These are phyloP conservation scores for Suillus occidentalis DNA, from an alignment of 768 basidiomycete species.

Conservation along the genomic window DNA sequence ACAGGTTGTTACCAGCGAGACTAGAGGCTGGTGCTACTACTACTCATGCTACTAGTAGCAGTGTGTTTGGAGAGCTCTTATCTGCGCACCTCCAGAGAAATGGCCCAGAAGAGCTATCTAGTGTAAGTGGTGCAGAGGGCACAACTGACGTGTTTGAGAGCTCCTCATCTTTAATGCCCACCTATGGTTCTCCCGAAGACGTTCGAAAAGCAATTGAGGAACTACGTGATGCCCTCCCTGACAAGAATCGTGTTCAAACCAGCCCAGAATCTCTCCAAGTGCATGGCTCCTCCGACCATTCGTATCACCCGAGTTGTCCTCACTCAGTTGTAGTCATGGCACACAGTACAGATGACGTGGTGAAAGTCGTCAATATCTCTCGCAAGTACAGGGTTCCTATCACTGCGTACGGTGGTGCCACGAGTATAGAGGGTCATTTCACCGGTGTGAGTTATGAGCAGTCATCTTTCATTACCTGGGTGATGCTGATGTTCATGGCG, in stretches of 20 bases:
- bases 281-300: constrained; percentile 69
- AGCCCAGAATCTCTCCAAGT: constrained; percentile 49
- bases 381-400: constrained; percentile 74
- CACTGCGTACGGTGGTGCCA: constrained; percentile 81
- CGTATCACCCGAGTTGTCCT: constrained; percentile 60
- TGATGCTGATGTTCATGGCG: background rate
- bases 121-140: background rate
- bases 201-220: constrained; percentile 53
- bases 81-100: constrained; percentile 11
- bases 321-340: constrained; percentile 61
- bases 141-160: background rate
- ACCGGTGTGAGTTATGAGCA: constrained; percentile 52
- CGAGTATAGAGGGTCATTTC: constrained; percentile 86
- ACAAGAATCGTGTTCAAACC: constrained; percentile 48
- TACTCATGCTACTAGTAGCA: background rate
- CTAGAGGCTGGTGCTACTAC: background rate
- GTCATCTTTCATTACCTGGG: background rate
- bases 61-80: background rate
- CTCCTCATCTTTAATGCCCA: constrained; percentile 14
- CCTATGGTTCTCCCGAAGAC: constrained; percentile 50
- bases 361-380: constrained; percentile 75
- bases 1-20: constrained; percentile 10
- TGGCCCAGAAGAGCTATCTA: background rate
- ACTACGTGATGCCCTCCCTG: constrained; percentile 46
- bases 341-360: constrained; percentile 76